Conservation (phyloP, 2,329 filamentous ascomycete species). For the Byssothecium circinans region DNA sequence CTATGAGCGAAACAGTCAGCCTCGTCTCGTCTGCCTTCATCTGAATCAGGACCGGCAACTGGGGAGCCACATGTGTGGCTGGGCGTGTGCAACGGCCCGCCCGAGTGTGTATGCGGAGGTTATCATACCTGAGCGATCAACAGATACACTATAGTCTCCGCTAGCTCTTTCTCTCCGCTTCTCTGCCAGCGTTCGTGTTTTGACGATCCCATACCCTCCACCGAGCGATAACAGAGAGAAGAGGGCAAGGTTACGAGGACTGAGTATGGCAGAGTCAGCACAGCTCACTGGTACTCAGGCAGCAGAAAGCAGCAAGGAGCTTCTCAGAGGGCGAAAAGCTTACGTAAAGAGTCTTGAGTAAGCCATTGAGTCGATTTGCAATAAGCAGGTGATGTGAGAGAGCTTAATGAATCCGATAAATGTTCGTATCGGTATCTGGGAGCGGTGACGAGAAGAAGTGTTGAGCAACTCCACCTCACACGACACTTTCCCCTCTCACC, state of each 20-base stretch:
- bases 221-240: conserved; percentile 36
- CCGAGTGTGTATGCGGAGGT: neutral
- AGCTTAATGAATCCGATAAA: neutral
- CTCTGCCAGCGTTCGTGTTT: conserved; percentile 30
- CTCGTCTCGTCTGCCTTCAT: too few relatives aligned
- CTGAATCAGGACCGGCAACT: too few relatives aligned
- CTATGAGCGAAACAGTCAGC: neutral
- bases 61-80: too few relatives aligned
- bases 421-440: neutral
- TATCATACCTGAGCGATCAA: conserved; percentile 39
- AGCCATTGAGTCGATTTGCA: conserved; percentile 25
- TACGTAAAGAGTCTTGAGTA: conserved; percentile 37
- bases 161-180: conserved; percentile 30
- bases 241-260: conserved; percentile 36
- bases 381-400: neutral
- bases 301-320: conserved; percentile 3
- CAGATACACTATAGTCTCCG: conserved; percentile 41
- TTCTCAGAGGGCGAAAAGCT: conserved; percentile 8
- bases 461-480: conserved; percentile 15
- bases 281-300: conserved; percentile 9
- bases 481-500: conserved; percentile 27
- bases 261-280: conserved; percentile 20
- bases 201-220: conserved; percentile 37
- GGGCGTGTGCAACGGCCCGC: too few relatives aligned
- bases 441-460: conserved; percentile 1